These are phyloP conservation scores for Purpureocillium takamizusanense DNA, from an alignment of 2,329 filamentous ascomycete genomes.

Conservation along the genomic window DNA sequence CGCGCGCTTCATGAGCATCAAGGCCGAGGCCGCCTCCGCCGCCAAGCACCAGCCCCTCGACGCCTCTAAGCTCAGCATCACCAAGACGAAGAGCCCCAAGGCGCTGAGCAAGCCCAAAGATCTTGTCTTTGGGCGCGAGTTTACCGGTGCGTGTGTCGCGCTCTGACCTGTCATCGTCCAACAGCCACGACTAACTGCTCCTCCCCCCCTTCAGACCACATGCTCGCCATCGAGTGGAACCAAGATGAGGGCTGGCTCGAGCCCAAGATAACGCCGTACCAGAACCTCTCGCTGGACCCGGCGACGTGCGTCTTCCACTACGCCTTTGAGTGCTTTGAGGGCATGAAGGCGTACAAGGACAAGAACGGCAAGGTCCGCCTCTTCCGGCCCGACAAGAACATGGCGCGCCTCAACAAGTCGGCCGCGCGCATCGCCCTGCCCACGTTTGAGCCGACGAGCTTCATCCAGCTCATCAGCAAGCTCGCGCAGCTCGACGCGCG, in stretches of 20 bases:
- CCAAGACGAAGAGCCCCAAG: conserved; percentile 69
- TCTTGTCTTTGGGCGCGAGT: conserved; percentile 81
- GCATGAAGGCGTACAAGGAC: conserved; percentile 99
- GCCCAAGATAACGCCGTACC: conserved; percentile 83
- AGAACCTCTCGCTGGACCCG: conserved; percentile 93
- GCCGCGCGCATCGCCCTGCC: conserved; percentile 86
- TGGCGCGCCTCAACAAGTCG: conserved; percentile 88
- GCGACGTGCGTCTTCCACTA: conserved; percentile 98
- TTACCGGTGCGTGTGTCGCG: conserved; percentile 56
- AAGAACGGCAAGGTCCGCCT: conserved; percentile 67
- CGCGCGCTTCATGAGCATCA: conserved; percentile 39
- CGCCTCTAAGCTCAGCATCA: conserved; percentile 64
- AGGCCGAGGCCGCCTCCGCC: conserved; percentile 37
- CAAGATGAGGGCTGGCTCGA: conserved; percentile 72
- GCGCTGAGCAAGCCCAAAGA: conserved; percentile 64
- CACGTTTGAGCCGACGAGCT: conserved; percentile 63
- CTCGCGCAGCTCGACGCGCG: conserved; percentile 74
- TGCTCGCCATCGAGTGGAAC: conserved; percentile 93
- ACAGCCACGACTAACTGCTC: no score
- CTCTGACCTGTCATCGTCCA: no score
- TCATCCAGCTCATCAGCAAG: conserved; percentile 74
- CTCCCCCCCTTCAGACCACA: conserved; percentile 60
- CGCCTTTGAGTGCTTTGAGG: conserved; percentile 95
- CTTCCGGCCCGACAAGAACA: conserved; percentile 94
- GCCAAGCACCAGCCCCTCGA: conserved; percentile 61